These are phyloP conservation scores for Entomortierella chlamydospora DNA, from an alignment of 192 early-diverging fungal species.

Conservation along the genomic window DNA sequence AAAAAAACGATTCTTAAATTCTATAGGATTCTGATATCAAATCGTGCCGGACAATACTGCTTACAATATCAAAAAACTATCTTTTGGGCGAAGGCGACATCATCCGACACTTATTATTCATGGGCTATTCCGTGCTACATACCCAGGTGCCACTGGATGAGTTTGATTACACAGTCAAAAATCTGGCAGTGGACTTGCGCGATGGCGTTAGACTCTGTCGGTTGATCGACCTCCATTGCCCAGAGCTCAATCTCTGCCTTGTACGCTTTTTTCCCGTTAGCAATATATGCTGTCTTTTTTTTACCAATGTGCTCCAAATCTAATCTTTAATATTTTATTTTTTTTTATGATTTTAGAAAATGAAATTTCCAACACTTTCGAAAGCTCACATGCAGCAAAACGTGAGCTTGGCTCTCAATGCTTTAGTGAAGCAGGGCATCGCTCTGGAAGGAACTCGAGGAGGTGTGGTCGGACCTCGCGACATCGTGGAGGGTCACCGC, in stretches of 20 bases:
- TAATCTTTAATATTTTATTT: background rate
- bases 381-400: constrained; percentile 56
- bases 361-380: constrained; percentile 53
- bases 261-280: background rate
- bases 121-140: constrained; percentile 51
- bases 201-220: constrained; percentile 49
- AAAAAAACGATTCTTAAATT: no score
- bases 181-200: constrained; percentile 46
- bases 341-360: constrained; percentile 22
- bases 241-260: constrained; percentile 23
- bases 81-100: constrained; percentile 55
- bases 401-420: constrained; percentile 41
- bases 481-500: constrained; percentile 56
- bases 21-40: constrained; percentile 46
- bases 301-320: no score
- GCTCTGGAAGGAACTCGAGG: constrained; percentile 48
- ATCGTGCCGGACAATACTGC: constrained; percentile 22
- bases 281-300: background rate
- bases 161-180: constrained; percentile 46
- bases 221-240: constrained; percentile 39
- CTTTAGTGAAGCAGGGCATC: constrained; percentile 31
- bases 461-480: constrained; percentile 32
- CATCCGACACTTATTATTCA: constrained; percentile 42
- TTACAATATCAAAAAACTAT: constrained; percentile 36
- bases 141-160: constrained; percentile 48